Evolutionary conservation across 352 stramenopile species (phyloP), one percentile per base, ranked within the genome.

Genomic region (Thraustotheca clavata): DNA sequence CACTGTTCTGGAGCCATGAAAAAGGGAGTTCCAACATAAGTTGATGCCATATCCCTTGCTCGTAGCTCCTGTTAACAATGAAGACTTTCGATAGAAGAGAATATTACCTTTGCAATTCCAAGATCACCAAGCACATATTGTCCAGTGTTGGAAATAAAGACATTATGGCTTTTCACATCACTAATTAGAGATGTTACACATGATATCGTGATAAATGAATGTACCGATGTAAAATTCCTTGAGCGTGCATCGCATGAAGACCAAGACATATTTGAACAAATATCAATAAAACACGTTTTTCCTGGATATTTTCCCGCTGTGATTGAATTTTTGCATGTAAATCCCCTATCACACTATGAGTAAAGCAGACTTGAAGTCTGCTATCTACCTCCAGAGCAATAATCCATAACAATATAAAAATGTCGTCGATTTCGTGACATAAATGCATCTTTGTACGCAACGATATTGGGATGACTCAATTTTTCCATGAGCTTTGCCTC

Each of bases 351-450:
- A 29, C 38, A 22, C 20, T 3, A 69, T 20, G 8, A 40, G 32
- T 1, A 60, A 35, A 14, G 7, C 18, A 4, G 27, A 20, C 16
- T 31, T 24, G 18, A 16, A 14, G 14, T 35, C 34, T 7, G 2
- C 18, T 14, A 12, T 41, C 3, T 49, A 43, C 74, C 74, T 11
- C 89, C 88, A 20, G 96, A 88, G 67, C 86, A 97, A 63, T 95
- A 98, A 46, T 94, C 84, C 91, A 98, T 97, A 46, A 95, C 80
- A 41, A 97, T 96, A 55, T 77, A 89, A n/a, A 86, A 67, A 59
- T 68, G 60, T 3, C 67, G 66, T 31, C 75, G 68, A 3, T 68
- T 66, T 11, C 62, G 24, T 27, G 60, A 46, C 24, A 54, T 43
- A 61, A 95, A 83, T 4, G 76, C 70, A 29, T 89, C 72, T 12